Base-by-base conservation (phyloP, 2,329 filamentous ascomycete genomes). In the Keithomyces neogunnii region DNA sequence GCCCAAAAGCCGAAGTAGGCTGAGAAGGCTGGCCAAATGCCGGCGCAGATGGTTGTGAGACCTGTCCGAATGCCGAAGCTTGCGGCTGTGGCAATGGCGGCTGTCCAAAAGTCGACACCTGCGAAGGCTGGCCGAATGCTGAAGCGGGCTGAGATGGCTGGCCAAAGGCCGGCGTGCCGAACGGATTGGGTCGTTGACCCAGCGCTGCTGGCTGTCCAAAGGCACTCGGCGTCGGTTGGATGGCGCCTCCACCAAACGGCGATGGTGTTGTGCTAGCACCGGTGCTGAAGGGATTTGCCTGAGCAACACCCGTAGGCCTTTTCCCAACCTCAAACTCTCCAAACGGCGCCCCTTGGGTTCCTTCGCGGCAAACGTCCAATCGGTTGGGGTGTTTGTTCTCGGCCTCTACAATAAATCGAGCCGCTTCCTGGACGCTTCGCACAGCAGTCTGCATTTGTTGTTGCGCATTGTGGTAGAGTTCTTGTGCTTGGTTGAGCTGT, bases 341-440 rank as follows among this genome's bases (percentile, higher is more conserved):
- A 51, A 69, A 73, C 0, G 71, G 69, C 6, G 67, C 68, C n/a
- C 69, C 66, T n/a, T 71, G 66, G 0, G 62, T 72, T 45, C 68
- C 69, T 56, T 74, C 69, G 51, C 74, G 70, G 65, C 78, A 80
- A 26, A 84, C 73, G 57, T 91, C 86, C 49, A 78, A 71, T 40
- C 89, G 78, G 62, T 93, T 95, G 1, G 88, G 88, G 60, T 89
- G 88, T 40, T 82, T 79, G 49, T 87, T 82, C 50, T 78, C 80
- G 28, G 78, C 81, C 4, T 81, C 76, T 8, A 84, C 62, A 11
- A 93, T 71, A 62, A 85, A 93, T 50, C 82, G 77, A 44, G 87
- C 75, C 1, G 91, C 90, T 3, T 84, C 87, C 53, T 85, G 76
- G 8, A 88, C 66, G 60, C 95, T 85, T 53, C 73, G 78, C 1